These are phyloP conservation scores for Pseudonitzschia pungens DNA, from an alignment of 108 stramenopile species.

Conservation along the genomic window DNA sequence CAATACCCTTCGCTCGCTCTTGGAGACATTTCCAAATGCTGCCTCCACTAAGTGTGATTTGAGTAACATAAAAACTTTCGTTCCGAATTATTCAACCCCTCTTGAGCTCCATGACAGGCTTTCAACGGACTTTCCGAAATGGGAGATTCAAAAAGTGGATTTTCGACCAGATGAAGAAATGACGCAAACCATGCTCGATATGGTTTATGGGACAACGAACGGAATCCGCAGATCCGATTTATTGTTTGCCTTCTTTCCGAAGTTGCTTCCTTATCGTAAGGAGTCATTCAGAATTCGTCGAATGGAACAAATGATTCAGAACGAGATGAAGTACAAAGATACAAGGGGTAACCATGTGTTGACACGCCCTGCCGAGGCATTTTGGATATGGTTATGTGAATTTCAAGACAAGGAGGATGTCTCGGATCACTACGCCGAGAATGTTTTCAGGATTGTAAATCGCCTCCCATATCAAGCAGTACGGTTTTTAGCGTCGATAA, in stretches of 20 bases:
- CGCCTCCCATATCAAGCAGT: constrained; percentile 26
- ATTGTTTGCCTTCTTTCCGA: constrained; percentile 55
- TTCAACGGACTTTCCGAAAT: constrained; percentile 56
- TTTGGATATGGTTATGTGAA: constrained; percentile 62
- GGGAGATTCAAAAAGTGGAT: constrained; percentile 40
- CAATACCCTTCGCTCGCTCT: constrained; percentile 27
- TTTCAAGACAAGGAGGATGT: constrained; percentile 26
- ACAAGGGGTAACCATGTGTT: neutral
- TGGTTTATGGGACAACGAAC: constrained; percentile 18
- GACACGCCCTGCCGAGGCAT: constrained; percentile 13
- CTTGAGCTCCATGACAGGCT: constrained; percentile 47
- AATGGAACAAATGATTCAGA: constrained; percentile 36
- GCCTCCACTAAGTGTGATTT: constrained; percentile 47
- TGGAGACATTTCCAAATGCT: constrained; percentile 49
- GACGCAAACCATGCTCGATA: constrained; percentile 28
- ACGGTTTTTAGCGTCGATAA: constrained; percentile 25
- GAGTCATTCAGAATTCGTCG: constrained; percentile 43
- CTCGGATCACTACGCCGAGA: constrained; percentile 32
- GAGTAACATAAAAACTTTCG: constrained; percentile 39
- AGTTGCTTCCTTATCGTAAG: constrained; percentile 37
- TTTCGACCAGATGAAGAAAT: constrained; percentile 19
- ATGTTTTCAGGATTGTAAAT: constrained; percentile 38
- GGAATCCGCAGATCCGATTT: constrained; percentile 48
- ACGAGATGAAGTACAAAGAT: constrained; percentile 16
- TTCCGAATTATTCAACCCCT: constrained; percentile 40